Evolutionary conservation across 73 alveolate genomes (phyloP).

Genomic region (Paramecium octaurelia): DNA sequence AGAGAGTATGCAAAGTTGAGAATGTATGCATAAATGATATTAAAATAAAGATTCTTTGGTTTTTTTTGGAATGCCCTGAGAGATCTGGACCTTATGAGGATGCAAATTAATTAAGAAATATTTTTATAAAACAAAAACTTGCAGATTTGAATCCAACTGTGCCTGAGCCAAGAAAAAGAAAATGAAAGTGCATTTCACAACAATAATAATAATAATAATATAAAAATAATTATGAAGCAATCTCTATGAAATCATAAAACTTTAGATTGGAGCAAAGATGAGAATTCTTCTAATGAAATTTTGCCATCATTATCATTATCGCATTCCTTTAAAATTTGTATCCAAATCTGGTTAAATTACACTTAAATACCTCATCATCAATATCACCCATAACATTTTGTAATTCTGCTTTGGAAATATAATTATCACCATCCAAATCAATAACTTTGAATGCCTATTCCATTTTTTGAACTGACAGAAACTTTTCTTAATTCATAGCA

Average conservation of each 20-base stretch:
- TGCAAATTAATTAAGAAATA: slow-evolving; percentile 45
- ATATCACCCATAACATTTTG: slow-evolving; percentile 57
- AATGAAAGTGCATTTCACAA: neutral
- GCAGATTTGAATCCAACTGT: slow-evolving; percentile 13
- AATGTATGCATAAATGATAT: slow-evolving; percentile 4
- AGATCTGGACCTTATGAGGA: slow-evolving; percentile 57
- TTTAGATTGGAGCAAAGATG: slow-evolving; percentile 40
- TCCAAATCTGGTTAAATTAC: slow-evolving; percentile 37
- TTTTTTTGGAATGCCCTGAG: slow-evolving; percentile 63
- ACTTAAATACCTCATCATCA: slow-evolving; percentile 35
- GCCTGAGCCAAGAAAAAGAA: slow-evolving; percentile 28
- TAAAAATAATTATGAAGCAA: neutral
- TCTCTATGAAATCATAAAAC: neutral
- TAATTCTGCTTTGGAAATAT: slow-evolving; percentile 55
- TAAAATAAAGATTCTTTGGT: slow-evolving; percentile 48
- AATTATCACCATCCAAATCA: slow-evolving; percentile 66
- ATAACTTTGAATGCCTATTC: slow-evolving; percentile 62
- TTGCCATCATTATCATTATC: slow-evolving; percentile 62
- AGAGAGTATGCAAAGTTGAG: slow-evolving; percentile 54
- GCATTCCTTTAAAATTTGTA: slow-evolving; percentile 48
- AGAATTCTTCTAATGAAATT: slow-evolving; percentile 56
- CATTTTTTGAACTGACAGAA: slow-evolving; percentile 54
- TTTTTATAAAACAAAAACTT: slow-evolving; percentile 45
- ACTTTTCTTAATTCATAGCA: slow-evolving; percentile 56
- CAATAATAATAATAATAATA: neutral